These are phyloP conservation scores for Plantago rigida DNA, from an alignment of 305 asterid genomes.

Conservation along the genomic window DNA sequence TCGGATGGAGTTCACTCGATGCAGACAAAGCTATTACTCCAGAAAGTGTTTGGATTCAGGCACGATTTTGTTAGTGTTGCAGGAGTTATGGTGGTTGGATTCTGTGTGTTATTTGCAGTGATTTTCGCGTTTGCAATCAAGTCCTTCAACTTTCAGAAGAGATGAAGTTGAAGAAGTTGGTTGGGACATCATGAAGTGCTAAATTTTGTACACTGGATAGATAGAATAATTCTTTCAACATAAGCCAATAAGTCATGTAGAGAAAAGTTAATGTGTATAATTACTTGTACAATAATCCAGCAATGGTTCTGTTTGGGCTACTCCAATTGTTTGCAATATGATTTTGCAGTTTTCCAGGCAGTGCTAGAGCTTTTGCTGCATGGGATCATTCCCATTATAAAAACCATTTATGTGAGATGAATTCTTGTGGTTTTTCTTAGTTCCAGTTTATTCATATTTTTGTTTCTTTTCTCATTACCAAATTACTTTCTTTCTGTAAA, in stretches of 20 bases:
- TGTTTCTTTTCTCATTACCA: no score
- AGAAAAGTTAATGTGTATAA: background rate
- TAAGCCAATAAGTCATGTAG: conserved; percentile 1
- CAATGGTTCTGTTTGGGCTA: background rate
- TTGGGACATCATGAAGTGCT: background rate
- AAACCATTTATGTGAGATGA: no score
- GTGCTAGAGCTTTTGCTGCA: background rate
- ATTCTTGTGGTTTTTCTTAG: no score
- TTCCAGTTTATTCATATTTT: no score
- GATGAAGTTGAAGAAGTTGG: conserved; percentile 32
- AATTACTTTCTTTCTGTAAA: no score
- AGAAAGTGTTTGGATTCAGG: conserved; percentile 62
- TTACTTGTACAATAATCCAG: background rate
- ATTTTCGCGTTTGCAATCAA: conserved; percentile 76
- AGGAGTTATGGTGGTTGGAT: conserved; percentile 69
- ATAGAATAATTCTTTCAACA: conserved; percentile 4
- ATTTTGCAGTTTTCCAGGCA: background rate
- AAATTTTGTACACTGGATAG: conserved; percentile 12
- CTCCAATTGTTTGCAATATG: background rate
- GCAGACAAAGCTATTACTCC: conserved; percentile 40
- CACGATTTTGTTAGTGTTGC: conserved; percentile 63
- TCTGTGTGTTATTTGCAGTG: conserved; percentile 57
- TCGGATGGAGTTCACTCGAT: conserved; percentile 50
- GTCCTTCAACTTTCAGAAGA: conserved; percentile 76
- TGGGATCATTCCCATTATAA: no score